Evolutionary conservation across 805 yeast species (phyloP).

Genomic region (Wickerhamomyces rabaulensis): DNA sequence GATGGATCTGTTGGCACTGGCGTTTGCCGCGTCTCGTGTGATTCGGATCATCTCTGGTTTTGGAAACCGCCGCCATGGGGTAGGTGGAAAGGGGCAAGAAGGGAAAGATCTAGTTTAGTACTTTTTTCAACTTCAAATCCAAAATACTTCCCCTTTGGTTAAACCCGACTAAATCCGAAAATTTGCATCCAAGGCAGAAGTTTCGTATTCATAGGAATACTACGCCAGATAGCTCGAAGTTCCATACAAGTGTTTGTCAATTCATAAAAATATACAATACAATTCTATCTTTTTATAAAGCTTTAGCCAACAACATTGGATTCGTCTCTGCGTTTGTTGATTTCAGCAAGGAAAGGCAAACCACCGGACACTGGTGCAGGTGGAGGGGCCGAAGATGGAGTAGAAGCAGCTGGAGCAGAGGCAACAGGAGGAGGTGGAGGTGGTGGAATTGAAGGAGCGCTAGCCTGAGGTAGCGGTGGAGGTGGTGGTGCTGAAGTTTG

Average conservation of each 20-base stretch:
- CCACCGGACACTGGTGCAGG: constrained; percentile 31
- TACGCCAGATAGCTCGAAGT: background rate
- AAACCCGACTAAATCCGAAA: background rate
- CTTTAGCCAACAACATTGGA: constrained; percentile 36
- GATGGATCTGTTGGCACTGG: background rate
- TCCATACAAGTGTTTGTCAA: background rate
- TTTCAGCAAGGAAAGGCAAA: constrained; percentile 45
- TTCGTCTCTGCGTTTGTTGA: constrained; percentile 44
- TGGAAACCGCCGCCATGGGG: background rate
- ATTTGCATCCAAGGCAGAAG: too few relatives aligned
- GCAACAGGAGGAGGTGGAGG: constrained; percentile 28
- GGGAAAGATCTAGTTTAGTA: background rate
- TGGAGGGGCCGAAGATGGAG: constrained; percentile 21
- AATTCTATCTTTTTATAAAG: background rate
- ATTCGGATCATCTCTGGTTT: background rate
- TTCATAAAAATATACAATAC: background rate
- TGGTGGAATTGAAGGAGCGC: constrained; percentile 19
- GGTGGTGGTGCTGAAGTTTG: constrained; percentile 17
- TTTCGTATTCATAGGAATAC: too few relatives aligned
- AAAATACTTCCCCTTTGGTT: background rate
- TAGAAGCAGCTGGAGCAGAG: constrained; percentile 28
- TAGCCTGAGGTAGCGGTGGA: constrained; percentile 12
- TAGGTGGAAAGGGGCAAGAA: background rate
- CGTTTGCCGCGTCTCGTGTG: background rate
- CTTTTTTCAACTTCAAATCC: too few relatives aligned